Evolutionary conservation across 306 rosid genomes (phyloP).

Genomic region (Castanea sativa): DNA sequence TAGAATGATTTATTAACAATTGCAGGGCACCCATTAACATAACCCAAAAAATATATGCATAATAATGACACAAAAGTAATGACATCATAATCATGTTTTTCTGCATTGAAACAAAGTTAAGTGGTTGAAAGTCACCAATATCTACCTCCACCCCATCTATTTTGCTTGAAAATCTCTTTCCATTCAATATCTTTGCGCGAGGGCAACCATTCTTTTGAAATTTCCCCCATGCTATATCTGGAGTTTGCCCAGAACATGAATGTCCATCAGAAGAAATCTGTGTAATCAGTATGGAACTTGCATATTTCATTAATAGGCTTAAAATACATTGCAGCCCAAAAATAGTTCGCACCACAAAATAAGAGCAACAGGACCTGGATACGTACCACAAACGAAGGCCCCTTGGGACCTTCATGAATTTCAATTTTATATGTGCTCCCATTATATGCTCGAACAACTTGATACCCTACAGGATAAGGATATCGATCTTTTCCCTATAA

Average conservation of each 20-base stretch:
- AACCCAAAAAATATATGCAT: background rate
- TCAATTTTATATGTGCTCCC: slow-evolving; percentile 71
- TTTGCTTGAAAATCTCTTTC: slow-evolving; percentile 74
- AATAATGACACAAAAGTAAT: background rate
- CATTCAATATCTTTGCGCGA: slow-evolving; percentile 67
- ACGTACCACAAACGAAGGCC: slow-evolving; percentile 75
- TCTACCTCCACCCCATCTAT: slow-evolving; percentile 90
- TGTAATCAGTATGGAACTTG: slow-evolving; percentile 11
- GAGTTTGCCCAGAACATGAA: slow-evolving; percentile 78
- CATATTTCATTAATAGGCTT: slow-evolving; percentile 16
- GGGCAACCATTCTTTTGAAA: slow-evolving; percentile 65
- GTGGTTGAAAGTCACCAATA: background rate
- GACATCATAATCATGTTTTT: background rate
- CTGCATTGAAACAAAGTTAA: background rate
- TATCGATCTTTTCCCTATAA: slow-evolving; percentile 87
- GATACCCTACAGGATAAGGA: slow-evolving; percentile 86
- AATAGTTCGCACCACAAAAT: slow-evolving; percentile 5
- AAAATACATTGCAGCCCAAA: slow-evolving; percentile 13
- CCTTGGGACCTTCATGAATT: slow-evolving; percentile 75
- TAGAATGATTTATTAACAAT: no score
- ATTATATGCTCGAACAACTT: slow-evolving; percentile 61
- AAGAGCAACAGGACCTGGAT: slow-evolving; percentile 20
- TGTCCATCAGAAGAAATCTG: slow-evolving; percentile 73
- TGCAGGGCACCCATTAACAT: no score
- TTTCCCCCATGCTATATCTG: slow-evolving; percentile 74